Evolutionary conservation across 2,329 filamentous ascomycete genomes (phyloP).

Genomic region (Proliferodiscus dingleyae): DNA sequence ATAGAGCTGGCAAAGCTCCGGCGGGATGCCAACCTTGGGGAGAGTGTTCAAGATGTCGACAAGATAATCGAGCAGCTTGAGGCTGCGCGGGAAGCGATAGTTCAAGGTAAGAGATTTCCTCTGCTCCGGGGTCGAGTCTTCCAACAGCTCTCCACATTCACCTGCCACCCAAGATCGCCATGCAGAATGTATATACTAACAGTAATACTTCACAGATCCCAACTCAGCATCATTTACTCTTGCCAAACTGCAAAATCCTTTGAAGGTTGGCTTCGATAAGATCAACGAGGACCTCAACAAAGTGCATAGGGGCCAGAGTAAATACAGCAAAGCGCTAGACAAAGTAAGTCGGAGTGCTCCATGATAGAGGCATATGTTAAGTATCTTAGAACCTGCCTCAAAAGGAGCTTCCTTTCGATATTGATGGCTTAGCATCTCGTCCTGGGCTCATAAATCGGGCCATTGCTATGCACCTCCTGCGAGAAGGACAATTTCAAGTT

Average conservation of each 20-base stretch:
- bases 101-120: conserved; percentile 52
- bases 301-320: conserved; percentile 74
- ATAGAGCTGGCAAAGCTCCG: conserved; percentile 29
- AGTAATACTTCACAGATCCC: conserved; percentile 47
- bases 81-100: conserved; percentile 68
- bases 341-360: conserved; percentile 57
- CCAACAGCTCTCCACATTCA: no score
- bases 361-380: no score
- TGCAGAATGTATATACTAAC: conserved; percentile 6
- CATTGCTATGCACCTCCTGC: conserved; percentile 92
- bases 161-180: neutral
- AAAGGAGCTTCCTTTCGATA: conserved; percentile 69
- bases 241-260: conserved; percentile 78
- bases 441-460: conserved; percentile 80
- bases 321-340: conserved; percentile 80
- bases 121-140: no score
- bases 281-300: conserved; percentile 79
- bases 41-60: conserved; percentile 67
- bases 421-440: conserved; percentile 74
- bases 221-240: conserved; percentile 68
- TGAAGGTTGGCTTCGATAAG: conserved; percentile 74
- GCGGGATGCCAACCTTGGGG: conserved; percentile 28
- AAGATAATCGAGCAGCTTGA: conserved; percentile 73
- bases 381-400: conserved; percentile 29
- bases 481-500: conserved; percentile 88